These are phyloP conservation scores for Carex pumila DNA, from an alignment of 176 grass and related monocot genomes.

Conservation along the genomic window DNA sequence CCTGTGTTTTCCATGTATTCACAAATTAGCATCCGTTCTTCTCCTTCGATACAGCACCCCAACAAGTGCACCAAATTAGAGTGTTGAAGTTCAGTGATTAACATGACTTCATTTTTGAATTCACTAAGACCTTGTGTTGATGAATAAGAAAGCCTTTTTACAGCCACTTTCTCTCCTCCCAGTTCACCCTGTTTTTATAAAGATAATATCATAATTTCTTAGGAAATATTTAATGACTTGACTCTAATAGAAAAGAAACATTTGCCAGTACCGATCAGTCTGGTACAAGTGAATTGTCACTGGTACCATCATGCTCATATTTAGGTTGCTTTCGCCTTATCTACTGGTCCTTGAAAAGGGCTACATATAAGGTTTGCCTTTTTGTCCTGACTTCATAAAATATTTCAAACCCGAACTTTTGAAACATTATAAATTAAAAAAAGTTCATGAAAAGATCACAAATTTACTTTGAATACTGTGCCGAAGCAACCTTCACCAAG, in stretches of 20 bases:
- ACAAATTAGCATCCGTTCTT: constrained; percentile 77
- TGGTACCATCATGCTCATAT: neutral
- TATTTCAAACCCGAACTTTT: too few species aligned
- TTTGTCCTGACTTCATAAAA: too few species aligned
- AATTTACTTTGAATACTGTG: constrained; percentile 54
- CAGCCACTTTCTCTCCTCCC: constrained; percentile 48
- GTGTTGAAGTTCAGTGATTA: constrained; percentile 79
- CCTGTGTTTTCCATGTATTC: constrained; percentile 86
- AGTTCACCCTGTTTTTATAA: constrained; percentile 23
- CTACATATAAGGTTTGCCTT: neutral
- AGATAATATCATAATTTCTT: neutral
- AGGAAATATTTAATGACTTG: neutral
- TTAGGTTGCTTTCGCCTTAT: neutral
- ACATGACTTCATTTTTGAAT: constrained; percentile 87
- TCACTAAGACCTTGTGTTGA: constrained; percentile 64
- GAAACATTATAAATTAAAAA: neutral
- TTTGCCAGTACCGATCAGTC: neutral
- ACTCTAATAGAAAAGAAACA: neutral
- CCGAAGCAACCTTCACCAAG: constrained; percentile 71
- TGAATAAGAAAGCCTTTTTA: constrained; percentile 58
- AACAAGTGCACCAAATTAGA: constrained; percentile 69
- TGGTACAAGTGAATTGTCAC: neutral
- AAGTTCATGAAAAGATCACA: neutral
- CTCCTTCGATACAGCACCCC: constrained; percentile 62
- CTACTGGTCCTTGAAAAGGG: neutral